A percentile compares a stretch with the other conserved stretches of the same genome.
Conservation (phyloP, 352 stramenopile species). For the Phytophthora capsici region DNA sequence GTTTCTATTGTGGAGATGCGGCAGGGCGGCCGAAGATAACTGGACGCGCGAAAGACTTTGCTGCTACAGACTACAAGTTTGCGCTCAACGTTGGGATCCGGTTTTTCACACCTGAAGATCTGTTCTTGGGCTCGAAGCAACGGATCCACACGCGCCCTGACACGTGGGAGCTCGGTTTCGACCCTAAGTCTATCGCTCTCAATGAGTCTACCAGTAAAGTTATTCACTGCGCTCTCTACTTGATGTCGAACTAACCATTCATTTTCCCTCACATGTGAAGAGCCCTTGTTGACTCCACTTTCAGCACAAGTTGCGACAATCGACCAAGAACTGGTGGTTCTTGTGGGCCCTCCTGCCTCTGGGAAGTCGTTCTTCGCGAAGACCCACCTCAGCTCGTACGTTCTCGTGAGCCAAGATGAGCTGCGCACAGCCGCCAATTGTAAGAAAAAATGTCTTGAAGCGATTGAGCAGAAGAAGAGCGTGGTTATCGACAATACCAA, state of each 20-base stretch:
- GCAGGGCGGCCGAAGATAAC: constrained; percentile 75
- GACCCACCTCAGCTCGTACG: constrained; percentile 59
- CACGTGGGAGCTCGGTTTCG: constrained; percentile 80
- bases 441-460: constrained; percentile 63
- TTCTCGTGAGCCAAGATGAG: constrained; percentile 85
- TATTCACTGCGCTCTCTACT: neutral
- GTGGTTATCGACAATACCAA: constrained; percentile 91
- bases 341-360: constrained; percentile 75
- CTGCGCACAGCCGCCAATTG: constrained; percentile 83
- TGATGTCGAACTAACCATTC: neutral
- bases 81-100: constrained; percentile 82
- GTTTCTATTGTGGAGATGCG: constrained; percentile 87
- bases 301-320: constrained; percentile 31
- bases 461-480: constrained; percentile 65
- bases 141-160: constrained; percentile 70
- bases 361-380: constrained; percentile 74
- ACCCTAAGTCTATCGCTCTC: constrained; percentile 52
- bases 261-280: constrained; percentile 18
- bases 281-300: constrained; percentile 29
- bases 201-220: constrained; percentile 35
- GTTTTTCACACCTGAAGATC: constrained; percentile 85
- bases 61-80: constrained; percentile 89
- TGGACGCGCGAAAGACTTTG: constrained; percentile 83
- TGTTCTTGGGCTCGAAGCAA: constrained; percentile 81
- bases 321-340: constrained; percentile 74